Conservation (phyloP, 352 stramenopile species). For the Achlya hypogyna region DNA sequence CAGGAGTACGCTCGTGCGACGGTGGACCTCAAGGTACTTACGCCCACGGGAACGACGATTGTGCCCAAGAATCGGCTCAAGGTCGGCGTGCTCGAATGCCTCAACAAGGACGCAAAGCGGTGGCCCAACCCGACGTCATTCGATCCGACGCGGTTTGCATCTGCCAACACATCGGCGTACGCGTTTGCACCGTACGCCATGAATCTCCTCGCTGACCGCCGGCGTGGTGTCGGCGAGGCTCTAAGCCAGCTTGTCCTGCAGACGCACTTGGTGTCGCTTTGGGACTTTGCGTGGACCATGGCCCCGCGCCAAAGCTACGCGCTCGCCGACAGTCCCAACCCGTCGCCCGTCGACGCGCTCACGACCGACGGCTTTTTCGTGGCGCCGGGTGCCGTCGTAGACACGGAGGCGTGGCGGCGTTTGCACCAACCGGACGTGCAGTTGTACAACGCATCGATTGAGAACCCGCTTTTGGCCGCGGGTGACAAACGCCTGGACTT, state of each 20-base stretch:
- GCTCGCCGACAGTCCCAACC: not conserved
- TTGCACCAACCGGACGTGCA: not conserved
- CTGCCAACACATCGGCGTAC: not conserved
- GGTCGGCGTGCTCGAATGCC: not conserved
- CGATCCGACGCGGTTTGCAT: not conserved
- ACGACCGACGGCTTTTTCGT: not conserved
- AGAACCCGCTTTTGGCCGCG: not conserved
- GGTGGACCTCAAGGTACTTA: not conserved
- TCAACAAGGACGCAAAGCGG: not conserved
- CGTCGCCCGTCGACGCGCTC: not conserved
- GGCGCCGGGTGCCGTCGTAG: not conserved
- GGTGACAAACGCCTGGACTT: slow-evolving; percentile 14
- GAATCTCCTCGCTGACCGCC: not conserved
- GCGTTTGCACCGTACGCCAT: not conserved
- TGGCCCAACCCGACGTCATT: not conserved
- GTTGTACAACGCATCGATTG: not conserved
- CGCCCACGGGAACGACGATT: not conserved
- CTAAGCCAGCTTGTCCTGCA: not conserved
- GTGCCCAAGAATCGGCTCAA: not conserved
- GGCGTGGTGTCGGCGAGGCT: not conserved
- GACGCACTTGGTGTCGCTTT: not conserved
- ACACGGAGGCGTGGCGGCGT: not conserved
- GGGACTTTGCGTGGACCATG: slow-evolving; percentile 7
- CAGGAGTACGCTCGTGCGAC: not conserved
- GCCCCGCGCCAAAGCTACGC: not conserved